Conservation (phyloP, 805 yeast genomes). For the Ogataea naganishii region DNA sequence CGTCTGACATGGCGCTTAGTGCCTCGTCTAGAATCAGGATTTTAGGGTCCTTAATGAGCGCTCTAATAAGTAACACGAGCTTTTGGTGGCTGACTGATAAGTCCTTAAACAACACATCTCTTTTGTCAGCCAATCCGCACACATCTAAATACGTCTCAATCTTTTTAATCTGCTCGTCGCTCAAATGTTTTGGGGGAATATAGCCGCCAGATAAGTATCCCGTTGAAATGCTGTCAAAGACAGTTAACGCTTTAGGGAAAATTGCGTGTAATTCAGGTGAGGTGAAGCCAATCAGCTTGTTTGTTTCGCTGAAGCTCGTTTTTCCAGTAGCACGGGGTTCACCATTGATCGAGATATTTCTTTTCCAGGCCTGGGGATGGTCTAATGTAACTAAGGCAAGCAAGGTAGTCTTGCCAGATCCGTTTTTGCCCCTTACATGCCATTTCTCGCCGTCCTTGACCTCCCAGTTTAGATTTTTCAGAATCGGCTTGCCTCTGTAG, state of each 20-base stretch:
- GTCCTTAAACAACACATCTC: slow-evolving; percentile 38
- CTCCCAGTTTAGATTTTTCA: slow-evolving; percentile 55
- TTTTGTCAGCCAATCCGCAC: slow-evolving; percentile 32
- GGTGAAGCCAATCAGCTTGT: slow-evolving; percentile 71
- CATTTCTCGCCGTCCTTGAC: slow-evolving; percentile 70
- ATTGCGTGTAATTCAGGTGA: slow-evolving; percentile 91
- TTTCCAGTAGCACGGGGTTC: slow-evolving; percentile 65
- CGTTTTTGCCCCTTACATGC: slow-evolving; percentile 87
- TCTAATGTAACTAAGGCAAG: slow-evolving; percentile 82
- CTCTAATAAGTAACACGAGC: slow-evolving; percentile 63
- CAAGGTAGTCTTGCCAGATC: slow-evolving; percentile 88
- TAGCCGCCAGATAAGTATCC: slow-evolving; percentile 69
- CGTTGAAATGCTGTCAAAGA: slow-evolving; percentile 53
- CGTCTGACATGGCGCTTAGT: slow-evolving; percentile 78
- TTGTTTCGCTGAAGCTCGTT: slow-evolving; percentile 69
- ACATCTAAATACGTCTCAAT: slow-evolving; percentile 38
- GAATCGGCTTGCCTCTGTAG: slow-evolving; percentile 54
- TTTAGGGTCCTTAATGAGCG: slow-evolving; percentile 70
- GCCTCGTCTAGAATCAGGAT: slow-evolving; percentile 87
- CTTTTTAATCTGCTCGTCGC: slow-evolving; percentile 25
- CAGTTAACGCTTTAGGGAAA: slow-evolving; percentile 53
- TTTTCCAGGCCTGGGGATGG: slow-evolving; percentile 94
- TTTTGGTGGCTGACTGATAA: slow-evolving; percentile 71
- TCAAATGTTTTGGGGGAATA: slow-evolving; percentile 35
- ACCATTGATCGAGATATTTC: slow-evolving; percentile 55